phyloP scores from a whole-genome alignment of 2,329 filamentous ascomycete genomes.

The Colletotrichum acutatum region DNA sequence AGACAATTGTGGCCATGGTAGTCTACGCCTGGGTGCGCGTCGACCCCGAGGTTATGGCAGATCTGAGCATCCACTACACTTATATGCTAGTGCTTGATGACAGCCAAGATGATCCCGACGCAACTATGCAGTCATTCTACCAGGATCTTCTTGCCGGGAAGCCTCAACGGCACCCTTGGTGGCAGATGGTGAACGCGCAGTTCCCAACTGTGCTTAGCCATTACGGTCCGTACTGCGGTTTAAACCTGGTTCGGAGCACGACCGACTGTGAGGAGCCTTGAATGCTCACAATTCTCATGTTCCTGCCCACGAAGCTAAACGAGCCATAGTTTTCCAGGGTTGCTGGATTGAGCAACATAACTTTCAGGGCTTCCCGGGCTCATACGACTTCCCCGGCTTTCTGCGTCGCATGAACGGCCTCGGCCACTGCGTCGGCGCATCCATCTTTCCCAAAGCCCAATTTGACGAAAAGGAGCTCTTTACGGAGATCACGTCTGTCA shows the following conservation, averaged over 20 bases:
- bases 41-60: conserved; percentile 36
- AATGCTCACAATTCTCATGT: neutral
- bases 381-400: conserved; percentile 37
- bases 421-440: conserved; percentile 36
- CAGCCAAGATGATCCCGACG: conserved; percentile 30
- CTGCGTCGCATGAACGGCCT: conserved; percentile 39
- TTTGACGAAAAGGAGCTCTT: conserved; percentile 36
- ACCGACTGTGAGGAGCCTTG: conserved; percentile 29
- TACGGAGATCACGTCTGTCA: conserved; percentile 34
- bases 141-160: conserved; percentile 34
- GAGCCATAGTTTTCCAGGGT: conserved; percentile 33
- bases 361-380: conserved; percentile 36
- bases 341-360: conserved; percentile 40
- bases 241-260: conserved; percentile 38
- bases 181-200: conserved; percentile 36
- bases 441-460: conserved; percentile 28
- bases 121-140: conserved; percentile 36
- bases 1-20: conserved; percentile 42
- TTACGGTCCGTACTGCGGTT: conserved; percentile 35
- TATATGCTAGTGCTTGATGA: conserved; percentile 39
- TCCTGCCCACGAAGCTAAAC: neutral
- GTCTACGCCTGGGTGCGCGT: conserved; percentile 43
- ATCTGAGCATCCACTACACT: conserved; percentile 37
- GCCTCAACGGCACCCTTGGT: conserved; percentile 35
- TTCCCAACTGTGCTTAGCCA: conserved; percentile 36